A percentile compares a stretch with the other conserved stretches of the same genome.
phyloP scores from a whole-genome alignment of 768 basidiomycete genomes.

The Infundibulicybe gibba region DNA sequence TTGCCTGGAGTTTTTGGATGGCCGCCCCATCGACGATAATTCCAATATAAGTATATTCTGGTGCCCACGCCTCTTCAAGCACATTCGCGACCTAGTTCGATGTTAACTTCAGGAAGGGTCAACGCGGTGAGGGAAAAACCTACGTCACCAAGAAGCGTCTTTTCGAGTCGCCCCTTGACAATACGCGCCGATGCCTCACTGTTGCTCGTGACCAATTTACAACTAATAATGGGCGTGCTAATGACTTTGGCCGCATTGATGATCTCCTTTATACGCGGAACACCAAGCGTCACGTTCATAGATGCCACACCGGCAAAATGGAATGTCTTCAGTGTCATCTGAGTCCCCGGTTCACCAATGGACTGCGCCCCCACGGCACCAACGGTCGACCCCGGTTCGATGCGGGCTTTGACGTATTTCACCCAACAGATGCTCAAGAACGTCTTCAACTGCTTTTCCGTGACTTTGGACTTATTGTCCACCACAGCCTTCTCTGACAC shows the following conservation, averaged over 20 bases:
- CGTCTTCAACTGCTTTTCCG: slow-evolving; percentile 66
- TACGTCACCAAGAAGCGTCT: slow-evolving; percentile 92
- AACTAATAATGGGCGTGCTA: slow-evolving; percentile 97
- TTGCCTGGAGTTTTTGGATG: slow-evolving; percentile 75
- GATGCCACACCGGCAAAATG: slow-evolving; percentile 99
- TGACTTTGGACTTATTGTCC: slow-evolving; percentile 91
- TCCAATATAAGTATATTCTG: slow-evolving; percentile 88
- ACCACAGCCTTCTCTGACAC: slow-evolving; percentile 70
- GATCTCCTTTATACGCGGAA: slow-evolving; percentile 99
- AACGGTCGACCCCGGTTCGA: slow-evolving; percentile 97
- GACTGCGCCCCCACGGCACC: slow-evolving; percentile 99
- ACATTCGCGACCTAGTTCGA: slow-evolving; percentile 75
- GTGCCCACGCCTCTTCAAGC: slow-evolving; percentile 94
- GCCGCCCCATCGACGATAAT: slow-evolving; percentile 89
- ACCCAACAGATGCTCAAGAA: slow-evolving; percentile 90
- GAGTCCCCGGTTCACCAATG: slow-evolving; percentile 98
- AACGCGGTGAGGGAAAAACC: slow-evolving; percentile 16
- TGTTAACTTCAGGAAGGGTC: slow-evolving; percentile 1
- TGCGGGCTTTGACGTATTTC: slow-evolving; percentile 92
- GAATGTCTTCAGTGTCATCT: slow-evolving; percentile 99
- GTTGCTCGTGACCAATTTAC: slow-evolving; percentile 79
- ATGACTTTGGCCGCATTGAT: slow-evolving; percentile 99
- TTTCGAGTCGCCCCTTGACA: slow-evolving; percentile 94
- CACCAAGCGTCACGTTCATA: slow-evolving; percentile 99
- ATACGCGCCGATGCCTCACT: slow-evolving; percentile 96